Base-by-base conservation (phyloP, 345 rosid species). In the Gossypium raimondii region DNA sequence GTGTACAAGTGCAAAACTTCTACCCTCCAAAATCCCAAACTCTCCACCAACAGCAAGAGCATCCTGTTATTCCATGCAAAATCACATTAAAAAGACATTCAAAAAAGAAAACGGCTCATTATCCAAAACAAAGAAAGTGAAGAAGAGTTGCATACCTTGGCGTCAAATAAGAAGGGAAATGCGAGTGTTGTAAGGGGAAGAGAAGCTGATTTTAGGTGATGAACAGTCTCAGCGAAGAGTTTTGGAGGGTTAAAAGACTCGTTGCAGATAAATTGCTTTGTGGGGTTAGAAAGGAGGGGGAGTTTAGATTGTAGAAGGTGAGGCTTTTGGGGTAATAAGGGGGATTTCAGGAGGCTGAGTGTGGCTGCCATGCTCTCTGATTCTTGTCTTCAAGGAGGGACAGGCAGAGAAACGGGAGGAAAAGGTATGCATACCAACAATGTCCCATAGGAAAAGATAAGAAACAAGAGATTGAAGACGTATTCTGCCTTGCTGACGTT, bases 1-100 rank as follows among this genome's bases (percentile, higher is more conserved):
- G 69, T 94, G 95, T 22, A 91, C 53, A 2, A 92, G 91, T 2
- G 97, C 89, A 75, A 91, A 76, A 27, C 92, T 77, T 73, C 95
- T 86, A 38, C 97, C 98, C 82, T 92, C 97, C 85, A 92, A 79
- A 5, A 92, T 88, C 82, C 97, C 98, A 47, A 87, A 88, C 76
- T 89, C 91, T 20, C 97, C 97, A 70, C 77, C 86, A 22, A 29
- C 88, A 75, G 97, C 98, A 81, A 87, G 50, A 27, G 97, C 98
- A 83, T 88, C 94, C 97, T 92, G 89, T 48, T 25, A 11, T 41
- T 64, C 73, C 52, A 48, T 48, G 29, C 27, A 3, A 50, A 66
- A 50, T 11, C 61, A 64, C 34, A 67, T 27, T 16, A 13, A 18
- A 57, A 11, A 29, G 2, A 5, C 34, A 48, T 44, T 13, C 70